phyloP scores from a whole-genome alignment of 2,329 filamentous ascomycete genomes.

The Arachnomyces sp. region DNA sequence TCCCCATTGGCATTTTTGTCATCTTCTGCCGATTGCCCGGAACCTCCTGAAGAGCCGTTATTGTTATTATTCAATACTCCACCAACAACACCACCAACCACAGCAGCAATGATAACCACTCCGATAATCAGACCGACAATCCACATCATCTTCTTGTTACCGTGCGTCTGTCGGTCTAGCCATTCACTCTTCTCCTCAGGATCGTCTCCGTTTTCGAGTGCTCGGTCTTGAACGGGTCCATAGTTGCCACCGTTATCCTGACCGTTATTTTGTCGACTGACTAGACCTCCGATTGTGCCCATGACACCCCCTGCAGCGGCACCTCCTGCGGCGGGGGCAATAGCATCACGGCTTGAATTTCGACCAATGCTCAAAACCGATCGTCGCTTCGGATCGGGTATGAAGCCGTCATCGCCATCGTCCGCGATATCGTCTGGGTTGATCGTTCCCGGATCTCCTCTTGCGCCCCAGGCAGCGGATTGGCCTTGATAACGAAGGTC shows the following conservation, averaged over 20 bases:
- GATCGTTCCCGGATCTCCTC: slow-evolving; percentile 50
- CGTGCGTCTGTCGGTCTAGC: slow-evolving; percentile 52
- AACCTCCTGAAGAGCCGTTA: slow-evolving; percentile 27
- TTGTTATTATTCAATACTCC: slow-evolving; percentile 56
- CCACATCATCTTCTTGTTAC: slow-evolving; percentile 62
- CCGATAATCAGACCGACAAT: slow-evolving; percentile 58
- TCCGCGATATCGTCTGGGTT: slow-evolving; percentile 77
- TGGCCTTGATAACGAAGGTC: slow-evolving; percentile 63
- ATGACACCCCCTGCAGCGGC: slow-evolving; percentile 36
- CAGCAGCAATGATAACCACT: slow-evolving; percentile 60
- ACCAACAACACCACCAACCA: slow-evolving; percentile 68
- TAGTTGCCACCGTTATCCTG: slow-evolving; percentile 44
- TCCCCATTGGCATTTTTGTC: slow-evolving; percentile 61
- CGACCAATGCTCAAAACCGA: slow-evolving; percentile 54
- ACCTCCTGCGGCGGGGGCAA: slow-evolving; percentile 38
- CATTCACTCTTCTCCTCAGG: slow-evolving; percentile 58
- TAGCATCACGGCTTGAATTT: slow-evolving; percentile 29
- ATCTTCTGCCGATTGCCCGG: slow-evolving; percentile 48
- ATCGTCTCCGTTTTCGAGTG: slow-evolving; percentile 18
- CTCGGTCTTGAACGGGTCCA: slow-evolving; percentile 40
- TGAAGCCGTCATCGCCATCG: slow-evolving; percentile 78
- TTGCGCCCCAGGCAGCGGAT: slow-evolving; percentile 42
- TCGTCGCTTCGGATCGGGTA: slow-evolving; percentile 46
- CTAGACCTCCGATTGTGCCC: slow-evolving; percentile 34
- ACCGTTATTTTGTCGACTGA: slow-evolving; percentile 32